A percentile compares a stretch with the other conserved stretches of the same genome.
phyloP scores from a whole-genome alignment of 78 protist species.

The Pigoraptor vietnamica region DNA sequence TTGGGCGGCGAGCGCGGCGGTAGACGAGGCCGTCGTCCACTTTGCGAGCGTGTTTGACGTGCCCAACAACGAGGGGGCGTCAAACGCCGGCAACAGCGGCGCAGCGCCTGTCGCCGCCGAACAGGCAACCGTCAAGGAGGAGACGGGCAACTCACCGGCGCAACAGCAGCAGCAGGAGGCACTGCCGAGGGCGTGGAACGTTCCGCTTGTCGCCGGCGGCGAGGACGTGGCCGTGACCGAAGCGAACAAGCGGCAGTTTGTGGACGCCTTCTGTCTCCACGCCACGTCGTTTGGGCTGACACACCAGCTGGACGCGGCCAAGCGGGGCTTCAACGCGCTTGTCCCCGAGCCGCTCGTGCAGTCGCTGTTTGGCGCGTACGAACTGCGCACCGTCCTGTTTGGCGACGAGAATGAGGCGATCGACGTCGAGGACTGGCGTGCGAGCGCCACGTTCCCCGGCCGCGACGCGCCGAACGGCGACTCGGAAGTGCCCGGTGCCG shows the following conservation, averaged over 20 bases:
- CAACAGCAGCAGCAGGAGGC: no score
- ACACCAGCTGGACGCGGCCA: background rate
- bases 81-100: no score
- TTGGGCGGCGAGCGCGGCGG: no score
- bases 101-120: no score
- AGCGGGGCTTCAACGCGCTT: background rate
- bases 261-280: background rate
- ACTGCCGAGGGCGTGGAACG: background rate
- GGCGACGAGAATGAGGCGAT: background rate
- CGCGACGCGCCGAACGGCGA: background rate
- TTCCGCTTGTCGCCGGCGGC: background rate
- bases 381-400: background rate
- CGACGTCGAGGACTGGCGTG: background rate
- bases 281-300: background rate
- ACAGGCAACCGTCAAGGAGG: no score
- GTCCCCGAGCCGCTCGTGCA: background rate
- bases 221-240: background rate
- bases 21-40: no score
- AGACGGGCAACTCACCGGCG: no score
- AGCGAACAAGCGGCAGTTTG: background rate
- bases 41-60: no score
- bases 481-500: background rate
- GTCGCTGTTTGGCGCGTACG: background rate
- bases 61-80: no score
- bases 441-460: background rate